These are phyloP conservation scores for Yamadazyma blattariae DNA, from an alignment of 1,139 yeast species.

Conservation along the genomic window DNA sequence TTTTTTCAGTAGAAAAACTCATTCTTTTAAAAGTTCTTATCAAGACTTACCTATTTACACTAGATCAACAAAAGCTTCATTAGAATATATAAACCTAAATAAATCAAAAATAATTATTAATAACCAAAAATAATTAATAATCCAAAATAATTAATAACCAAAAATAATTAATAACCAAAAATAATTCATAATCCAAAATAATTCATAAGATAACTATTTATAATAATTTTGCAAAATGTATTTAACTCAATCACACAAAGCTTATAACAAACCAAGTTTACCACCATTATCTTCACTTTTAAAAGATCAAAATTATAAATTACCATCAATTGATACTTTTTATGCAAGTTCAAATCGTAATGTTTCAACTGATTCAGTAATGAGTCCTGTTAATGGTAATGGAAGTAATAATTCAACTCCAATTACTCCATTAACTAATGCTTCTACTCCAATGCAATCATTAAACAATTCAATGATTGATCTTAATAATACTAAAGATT, in stretches of 20 bases:
- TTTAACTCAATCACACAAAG: constrained; percentile 12
- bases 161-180: too few species aligned
- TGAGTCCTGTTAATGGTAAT: constrained; percentile 5
- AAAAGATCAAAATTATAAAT: constrained; percentile 19
- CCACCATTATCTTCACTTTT: constrained; percentile 43
- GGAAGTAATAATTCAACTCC: constrained; percentile 2
- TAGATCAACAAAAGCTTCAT: too few species aligned
- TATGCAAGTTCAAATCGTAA: constrained; percentile 4
- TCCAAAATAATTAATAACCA: too few species aligned
- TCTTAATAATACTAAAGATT: constrained; percentile 1
- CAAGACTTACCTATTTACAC: too few species aligned
- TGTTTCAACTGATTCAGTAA: constrained; percentile 5
- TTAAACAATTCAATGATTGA: neutral
- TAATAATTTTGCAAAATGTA: constrained; percentile 6
- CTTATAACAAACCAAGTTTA: constrained; percentile 24
- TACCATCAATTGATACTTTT: constrained; percentile 27
- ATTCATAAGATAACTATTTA: too few species aligned
- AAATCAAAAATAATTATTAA: too few species aligned
- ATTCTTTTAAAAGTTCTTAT: too few species aligned
- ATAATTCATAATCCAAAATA: too few species aligned
- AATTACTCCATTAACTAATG: constrained; percentile 5
- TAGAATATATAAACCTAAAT: too few species aligned
- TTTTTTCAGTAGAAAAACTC: too few species aligned
- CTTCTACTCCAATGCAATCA: constrained; percentile 2
- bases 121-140: too few species aligned